Base-by-base conservation (phyloP, 2,329 filamentous ascomycete species). In the Bipolaris victoriae region DNA sequence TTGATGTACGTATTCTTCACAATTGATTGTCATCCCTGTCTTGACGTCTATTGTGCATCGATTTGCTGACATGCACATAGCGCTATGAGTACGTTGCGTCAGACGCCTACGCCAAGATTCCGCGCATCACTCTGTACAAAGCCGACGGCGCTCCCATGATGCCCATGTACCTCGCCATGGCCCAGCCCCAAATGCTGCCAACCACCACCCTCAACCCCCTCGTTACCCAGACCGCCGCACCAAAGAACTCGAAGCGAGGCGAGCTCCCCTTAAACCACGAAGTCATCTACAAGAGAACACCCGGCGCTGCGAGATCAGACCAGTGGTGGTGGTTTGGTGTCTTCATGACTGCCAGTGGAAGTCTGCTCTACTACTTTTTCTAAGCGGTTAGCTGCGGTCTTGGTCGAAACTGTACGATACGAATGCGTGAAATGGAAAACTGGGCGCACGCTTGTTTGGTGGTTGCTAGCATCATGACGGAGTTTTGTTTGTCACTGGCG, bases 131-230 rank as follows among this genome's bases (percentile, higher is more conserved):
- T 63, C 81, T 91, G 44, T 88, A 81, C 73, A 74, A 82, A 65
- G 86, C 83, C 65, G 86, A 90, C 69, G 88, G 88, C 56, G 76
- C 85, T 1, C 87, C 86, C 10, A 78, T 90, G 76, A 84, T 88
- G 63, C 88, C 88, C 10, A 82, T 91, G 80, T 91, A 88, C 74
- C 81, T 89, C 44, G 83, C 82, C 61, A 86, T 83, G 70, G 81
- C 76, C 11, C 84, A 87, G 5, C 88, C 88, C 0, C 77, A 87
- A 68, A 91, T 91, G 87, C 83, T 90, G 5, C 88, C 88, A 1
- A 90, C 88, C 3, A 80, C 81, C 10, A 89, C 86, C 0, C 78
- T 91, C 58, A 87, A 90, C 67, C 85, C 87, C 0, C 70, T 77
- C 18, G 71, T 72, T 3, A 75, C 76, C 13, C 64, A 73, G 10